A percentile compares a stretch with the other conserved stretches of the same genome.
These are phyloP conservation scores for Dalechampia spathulata DNA, from an alignment of 441 rosid genomes.

Conservation along the genomic window DNA sequence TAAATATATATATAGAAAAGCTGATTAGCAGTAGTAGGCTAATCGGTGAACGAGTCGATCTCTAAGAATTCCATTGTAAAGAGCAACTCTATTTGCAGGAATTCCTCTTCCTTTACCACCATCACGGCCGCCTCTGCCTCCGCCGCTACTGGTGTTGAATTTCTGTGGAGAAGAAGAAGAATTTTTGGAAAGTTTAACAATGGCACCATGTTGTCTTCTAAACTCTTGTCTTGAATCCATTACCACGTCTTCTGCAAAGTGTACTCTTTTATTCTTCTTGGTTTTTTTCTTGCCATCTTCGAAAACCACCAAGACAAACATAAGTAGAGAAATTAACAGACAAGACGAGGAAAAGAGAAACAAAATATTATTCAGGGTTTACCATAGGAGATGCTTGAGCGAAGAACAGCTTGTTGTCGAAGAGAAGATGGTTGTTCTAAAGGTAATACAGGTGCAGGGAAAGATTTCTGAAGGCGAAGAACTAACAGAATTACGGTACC, in stretches of 20 bases:
- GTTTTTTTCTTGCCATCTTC: constrained; percentile 34
- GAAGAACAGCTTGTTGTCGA: constrained; percentile 11
- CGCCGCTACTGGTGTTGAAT: constrained; percentile 19
- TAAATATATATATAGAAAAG: background rate
- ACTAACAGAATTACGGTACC: constrained; percentile 58
- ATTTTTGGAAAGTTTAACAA: constrained; percentile 4
- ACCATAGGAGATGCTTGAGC: constrained; percentile 47
- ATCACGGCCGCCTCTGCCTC: too few species aligned
- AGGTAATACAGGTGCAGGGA: constrained; percentile 16
- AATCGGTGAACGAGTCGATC: constrained; percentile 50
- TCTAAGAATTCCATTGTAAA: constrained; percentile 53
- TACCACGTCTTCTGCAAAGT: constrained; percentile 57
- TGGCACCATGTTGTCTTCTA: constrained; percentile 22
- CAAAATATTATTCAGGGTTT: too few species aligned
- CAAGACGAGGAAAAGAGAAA: too few species aligned
- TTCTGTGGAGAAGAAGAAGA: constrained; percentile 14
- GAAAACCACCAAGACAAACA: too few species aligned
- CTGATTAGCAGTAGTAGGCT: constrained; percentile 37
- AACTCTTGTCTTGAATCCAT: constrained; percentile 49
- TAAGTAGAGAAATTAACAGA: too few species aligned
- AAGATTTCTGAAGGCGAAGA: constrained; percentile 43
- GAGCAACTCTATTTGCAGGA: constrained; percentile 60
- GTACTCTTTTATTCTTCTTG: constrained; percentile 46
- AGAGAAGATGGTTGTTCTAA: too few species aligned
- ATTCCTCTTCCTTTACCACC: constrained; percentile 25